Percentiles rank a stretch among this genome's conserved stretches.
Conservation (phyloP, 2,329 filamentous ascomycete genomes). For the Fragosphaeria purpurea region DNA sequence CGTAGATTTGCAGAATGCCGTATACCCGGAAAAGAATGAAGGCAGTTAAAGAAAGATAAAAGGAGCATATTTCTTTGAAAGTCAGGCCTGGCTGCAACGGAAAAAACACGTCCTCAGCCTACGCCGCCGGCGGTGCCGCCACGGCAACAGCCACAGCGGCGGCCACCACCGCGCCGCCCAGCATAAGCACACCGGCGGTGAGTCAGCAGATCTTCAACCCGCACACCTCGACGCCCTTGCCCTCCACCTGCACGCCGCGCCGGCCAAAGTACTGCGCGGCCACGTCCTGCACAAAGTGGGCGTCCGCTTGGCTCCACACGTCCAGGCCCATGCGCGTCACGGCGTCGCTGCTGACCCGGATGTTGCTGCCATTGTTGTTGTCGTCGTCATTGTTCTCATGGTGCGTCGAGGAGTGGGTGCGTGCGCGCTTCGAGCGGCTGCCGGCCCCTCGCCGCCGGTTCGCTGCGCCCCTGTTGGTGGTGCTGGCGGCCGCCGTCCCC, state of each 20-base stretch:
- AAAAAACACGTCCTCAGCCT: background rate
- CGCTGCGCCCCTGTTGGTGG: constrained; percentile 1
- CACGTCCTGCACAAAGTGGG: constrained; percentile 56
- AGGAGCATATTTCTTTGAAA: too few species aligned
- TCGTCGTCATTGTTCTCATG: constrained; percentile 20
- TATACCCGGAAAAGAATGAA: too few species aligned
- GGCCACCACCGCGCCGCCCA: background rate
- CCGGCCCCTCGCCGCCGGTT: background rate
- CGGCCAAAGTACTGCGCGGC: constrained; percentile 56
- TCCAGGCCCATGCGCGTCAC: constrained; percentile 66
- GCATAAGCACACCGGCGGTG: constrained; percentile 1
- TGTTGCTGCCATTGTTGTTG: constrained; percentile 19
- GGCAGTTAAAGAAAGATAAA: too few species aligned
- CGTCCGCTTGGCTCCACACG: constrained; percentile 62
- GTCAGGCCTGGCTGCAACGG: too few species aligned
- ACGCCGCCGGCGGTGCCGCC: background rate
- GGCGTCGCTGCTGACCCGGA: constrained; percentile 54
- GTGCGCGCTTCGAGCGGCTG: background rate
- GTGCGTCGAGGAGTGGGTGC: too few species aligned
- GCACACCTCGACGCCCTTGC: constrained; percentile 63
- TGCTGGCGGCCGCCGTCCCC: background rate
- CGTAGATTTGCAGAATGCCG: too few species aligned
- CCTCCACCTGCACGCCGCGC: constrained; percentile 48
- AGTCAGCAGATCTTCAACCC: constrained; percentile 57
- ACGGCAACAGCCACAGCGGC: background rate